These are phyloP conservation scores for Clarireedia sp. DNA, from an alignment of 2,329 filamentous ascomycete species.

Conservation along the genomic window DNA sequence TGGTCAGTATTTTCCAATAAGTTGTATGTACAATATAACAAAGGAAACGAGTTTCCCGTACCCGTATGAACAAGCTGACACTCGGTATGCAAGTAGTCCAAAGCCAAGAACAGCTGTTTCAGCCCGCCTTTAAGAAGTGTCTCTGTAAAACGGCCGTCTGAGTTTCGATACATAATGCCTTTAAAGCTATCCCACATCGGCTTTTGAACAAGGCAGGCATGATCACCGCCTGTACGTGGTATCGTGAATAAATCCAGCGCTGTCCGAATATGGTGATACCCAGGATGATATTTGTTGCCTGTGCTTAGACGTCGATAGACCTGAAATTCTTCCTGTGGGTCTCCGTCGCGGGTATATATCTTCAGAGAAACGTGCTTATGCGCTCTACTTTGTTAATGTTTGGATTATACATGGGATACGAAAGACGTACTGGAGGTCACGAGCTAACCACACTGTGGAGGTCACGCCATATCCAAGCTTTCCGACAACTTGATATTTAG, in stretches of 20 bases:
- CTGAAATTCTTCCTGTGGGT: conserved; percentile 29
- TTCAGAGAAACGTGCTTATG: conserved; percentile 11
- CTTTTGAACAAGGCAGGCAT: conserved; percentile 31
- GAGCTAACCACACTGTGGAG: conserved; percentile 17
- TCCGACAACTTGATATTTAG: conserved; percentile 18
- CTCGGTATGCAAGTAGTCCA: conserved; percentile 92
- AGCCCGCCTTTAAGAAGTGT: conserved; percentile 87
- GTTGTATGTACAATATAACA: neutral
- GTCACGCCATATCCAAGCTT: conserved; percentile 17
- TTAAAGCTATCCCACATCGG: conserved; percentile 37
- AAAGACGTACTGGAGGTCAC: conserved; percentile 13
- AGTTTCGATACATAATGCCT: conserved; percentile 20
- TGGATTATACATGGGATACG: neutral
- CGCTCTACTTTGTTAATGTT: neutral
- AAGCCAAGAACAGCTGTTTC: conserved; percentile 86
- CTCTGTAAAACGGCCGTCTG: conserved; percentile 13
- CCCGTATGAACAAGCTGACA: conserved; percentile 98
- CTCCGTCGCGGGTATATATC: conserved; percentile 7
- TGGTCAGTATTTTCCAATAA: neutral
- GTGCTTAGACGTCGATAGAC: conserved; percentile 35
- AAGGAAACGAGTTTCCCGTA: conserved; percentile 5
- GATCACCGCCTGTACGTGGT: neutral
- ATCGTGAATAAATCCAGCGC: neutral
- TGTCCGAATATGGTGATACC: conserved; percentile 27
- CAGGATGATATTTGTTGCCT: conserved; percentile 27